phyloP scores from a whole-genome alignment of 257 asterid genomes.

The Phtheirospermum japonicum region DNA sequence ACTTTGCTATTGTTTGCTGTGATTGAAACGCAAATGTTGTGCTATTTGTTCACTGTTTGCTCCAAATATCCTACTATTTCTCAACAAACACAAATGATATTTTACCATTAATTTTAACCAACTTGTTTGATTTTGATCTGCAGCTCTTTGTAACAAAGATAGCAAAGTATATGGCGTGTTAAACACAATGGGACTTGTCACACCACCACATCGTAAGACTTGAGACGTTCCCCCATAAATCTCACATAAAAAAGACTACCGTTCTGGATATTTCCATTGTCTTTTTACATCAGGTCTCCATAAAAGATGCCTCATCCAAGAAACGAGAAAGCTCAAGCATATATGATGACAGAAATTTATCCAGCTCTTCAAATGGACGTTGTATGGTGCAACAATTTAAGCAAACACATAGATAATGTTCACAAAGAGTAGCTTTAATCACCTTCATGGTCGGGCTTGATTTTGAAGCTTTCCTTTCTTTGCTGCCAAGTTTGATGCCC shows the following conservation, averaged over 20 bases:
- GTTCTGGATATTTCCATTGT: conserved; percentile 13
- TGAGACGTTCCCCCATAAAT: conserved; percentile 11
- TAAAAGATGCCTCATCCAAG: conserved; percentile 13
- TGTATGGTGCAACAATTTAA: conserved; percentile 17
- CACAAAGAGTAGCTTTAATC: conserved; percentile 16
- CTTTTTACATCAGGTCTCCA: conserved; percentile 7
- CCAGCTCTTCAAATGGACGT: conserved; percentile 6
- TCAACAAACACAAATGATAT: conserved; percentile 3
- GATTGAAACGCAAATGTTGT: neutral
- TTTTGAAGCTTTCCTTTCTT: conserved; percentile 77
- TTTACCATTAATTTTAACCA: conserved; percentile 19
- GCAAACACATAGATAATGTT: conserved; percentile 11
- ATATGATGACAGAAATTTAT: conserved; percentile 8
- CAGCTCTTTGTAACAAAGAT: conserved; percentile 93
- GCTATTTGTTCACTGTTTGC: too few relatives aligned
- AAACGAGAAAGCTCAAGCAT: neutral
- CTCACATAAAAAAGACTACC: conserved; percentile 4
- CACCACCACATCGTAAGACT: conserved; percentile 85
- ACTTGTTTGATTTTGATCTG: conserved; percentile 29
- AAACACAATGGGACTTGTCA: conserved; percentile 77
- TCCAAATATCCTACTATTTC: conserved; percentile 1
- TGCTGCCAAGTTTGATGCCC: conserved; percentile 83
- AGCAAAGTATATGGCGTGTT: conserved; percentile 73
- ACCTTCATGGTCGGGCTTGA: conserved; percentile 89
- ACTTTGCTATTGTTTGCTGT: conserved; percentile 12